Evolutionary conservation across 106 monocot genomes (phyloP).

Genomic region (Platanthera guangdongensis): DNA sequence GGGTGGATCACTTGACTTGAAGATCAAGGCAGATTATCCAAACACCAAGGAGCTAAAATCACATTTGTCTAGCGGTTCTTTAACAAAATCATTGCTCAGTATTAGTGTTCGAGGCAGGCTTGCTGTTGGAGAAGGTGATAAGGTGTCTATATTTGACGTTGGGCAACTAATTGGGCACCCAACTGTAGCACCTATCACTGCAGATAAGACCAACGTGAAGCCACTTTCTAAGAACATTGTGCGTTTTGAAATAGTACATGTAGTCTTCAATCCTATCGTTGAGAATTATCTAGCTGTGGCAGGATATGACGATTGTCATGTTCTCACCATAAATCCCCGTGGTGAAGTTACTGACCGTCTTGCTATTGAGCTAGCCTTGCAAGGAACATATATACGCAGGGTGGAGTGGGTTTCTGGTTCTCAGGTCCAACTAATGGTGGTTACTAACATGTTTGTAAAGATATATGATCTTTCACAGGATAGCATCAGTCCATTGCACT

Average conservation of each 20-base stretch:
- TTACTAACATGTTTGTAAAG: constrained; percentile 93
- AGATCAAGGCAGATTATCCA: constrained; percentile 93
- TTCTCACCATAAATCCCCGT: constrained; percentile 88
- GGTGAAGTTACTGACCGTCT: constrained; percentile 98
- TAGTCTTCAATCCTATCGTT: constrained; percentile 71
- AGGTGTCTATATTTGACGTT: constrained; percentile 88
- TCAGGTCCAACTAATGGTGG: constrained; percentile 92
- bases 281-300: constrained; percentile 91
- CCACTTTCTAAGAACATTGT: constrained; percentile 86
- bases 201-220: constrained; percentile 85
- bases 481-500: constrained; percentile 92
- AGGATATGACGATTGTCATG: constrained; percentile 93
- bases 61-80: constrained; percentile 63
- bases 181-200: constrained; percentile 47
- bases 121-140: constrained; percentile 97
- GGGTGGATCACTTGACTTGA: constrained; percentile 89
- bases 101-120: constrained; percentile 74
- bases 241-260: constrained; percentile 89
- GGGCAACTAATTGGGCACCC: constrained; percentile 90
- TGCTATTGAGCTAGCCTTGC: constrained; percentile 90
- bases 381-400: constrained; percentile 76
- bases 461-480: constrained; percentile 97
- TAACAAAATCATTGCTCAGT: constrained; percentile 78
- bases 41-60: constrained; percentile 85
- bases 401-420: constrained; percentile 97